Evolutionary conservation across 768 basidiomycete species (phyloP), one percentile per base, ranked within the genome.

Genomic region (Pluteus cervinus): DNA sequence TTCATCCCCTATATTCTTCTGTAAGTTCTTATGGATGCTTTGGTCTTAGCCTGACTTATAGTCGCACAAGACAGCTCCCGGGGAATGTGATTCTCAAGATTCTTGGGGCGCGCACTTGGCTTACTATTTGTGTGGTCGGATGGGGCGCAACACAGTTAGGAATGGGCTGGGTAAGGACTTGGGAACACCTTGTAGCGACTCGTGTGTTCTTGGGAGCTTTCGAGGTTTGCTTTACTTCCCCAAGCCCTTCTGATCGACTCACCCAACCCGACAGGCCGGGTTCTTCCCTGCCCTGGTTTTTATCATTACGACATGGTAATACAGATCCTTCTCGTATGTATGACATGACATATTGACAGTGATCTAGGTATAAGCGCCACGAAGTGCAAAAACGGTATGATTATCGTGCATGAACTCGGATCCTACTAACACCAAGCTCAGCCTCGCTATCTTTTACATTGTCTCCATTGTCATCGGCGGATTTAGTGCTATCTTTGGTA

Each of bases 281-380:
- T 68, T 70, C 48, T 65, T 68, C 47, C 66, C 68, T 24, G 60
- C 59, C 0, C 45, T 67, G 10, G 55, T 63, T 2, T 68, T 63
- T 48, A 61, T 68, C 17, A 60, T 68, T 28, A 60, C 62, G 0
- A 65, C 63, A 7, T 68, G 66, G 65, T n/a, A 47, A n/a, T n/a
- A n/a, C n/a, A n/a, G n/a, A n/a, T n/a, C 24, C 24, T 26, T 33
- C 26, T 14, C 7, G 7, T 20, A 7, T 45, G 18, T 12, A 7
- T 17, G 9, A 18, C 4, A n/a, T n/a, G n/a, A n/a, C n/a, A n/a
- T n/a, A n/a, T n/a, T 55, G 44, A 35, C 35, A 6, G 25, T n/a
- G n/a, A 7, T 15, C 5, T 37, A 54, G 55, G 53, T 64, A 66
- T 45, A 62, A 56, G 21, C 60, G 66, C 3, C 56, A 64, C 36